A percentile compares a stretch with the other conserved stretches of the same genome.
These are phyloP conservation scores for Ramaria sp. DNA, from an alignment of 768 basidiomycete genomes.

Conservation along the genomic window DNA sequence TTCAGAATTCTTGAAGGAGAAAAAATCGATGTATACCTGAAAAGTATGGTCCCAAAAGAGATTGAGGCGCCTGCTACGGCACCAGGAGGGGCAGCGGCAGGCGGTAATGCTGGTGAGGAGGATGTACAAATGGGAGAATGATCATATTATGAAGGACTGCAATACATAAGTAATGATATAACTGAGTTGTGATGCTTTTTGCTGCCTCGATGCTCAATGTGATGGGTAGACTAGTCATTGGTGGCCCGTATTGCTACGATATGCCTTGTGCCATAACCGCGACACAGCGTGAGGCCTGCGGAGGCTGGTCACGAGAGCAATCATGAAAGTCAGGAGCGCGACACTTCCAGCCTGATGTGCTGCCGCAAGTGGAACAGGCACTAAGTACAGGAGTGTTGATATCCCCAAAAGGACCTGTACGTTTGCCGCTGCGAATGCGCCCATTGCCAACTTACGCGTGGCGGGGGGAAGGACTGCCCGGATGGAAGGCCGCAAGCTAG, in stretches of 20 bases:
- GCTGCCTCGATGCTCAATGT: not conserved
- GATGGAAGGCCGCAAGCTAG: constrained; percentile 40
- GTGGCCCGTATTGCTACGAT: not conserved
- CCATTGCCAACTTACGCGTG: constrained; percentile 38
- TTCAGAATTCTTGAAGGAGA: constrained; percentile 90
- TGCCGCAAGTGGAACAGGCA: constrained; percentile 86
- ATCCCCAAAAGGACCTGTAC: constrained; percentile 71
- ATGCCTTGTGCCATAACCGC: constrained; percentile 37
- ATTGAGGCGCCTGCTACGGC: constrained; percentile 17
- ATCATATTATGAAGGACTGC: constrained; percentile 13
- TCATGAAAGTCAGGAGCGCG: constrained; percentile 68
- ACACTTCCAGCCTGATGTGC: constrained; percentile 95
- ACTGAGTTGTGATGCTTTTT: constrained; percentile 2
- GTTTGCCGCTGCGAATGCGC: constrained; percentile 71
- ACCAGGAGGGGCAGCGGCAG: constrained; percentile 26
- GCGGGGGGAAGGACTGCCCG: constrained; percentile 46
- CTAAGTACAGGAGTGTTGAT: constrained; percentile 81
- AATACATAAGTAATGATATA: constrained; percentile 3
- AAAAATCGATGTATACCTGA: constrained; percentile 59
- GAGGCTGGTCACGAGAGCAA: constrained; percentile 64
- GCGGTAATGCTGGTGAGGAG: constrained; percentile 39
- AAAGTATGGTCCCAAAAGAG: constrained; percentile 69
- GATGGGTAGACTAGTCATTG: not conserved
- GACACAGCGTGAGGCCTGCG: constrained; percentile 62
- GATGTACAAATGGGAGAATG: constrained; percentile 84